These are phyloP conservation scores for Calonectria hongkongensis DNA, from an alignment of 2,329 filamentous ascomycete species.

Conservation along the genomic window DNA sequence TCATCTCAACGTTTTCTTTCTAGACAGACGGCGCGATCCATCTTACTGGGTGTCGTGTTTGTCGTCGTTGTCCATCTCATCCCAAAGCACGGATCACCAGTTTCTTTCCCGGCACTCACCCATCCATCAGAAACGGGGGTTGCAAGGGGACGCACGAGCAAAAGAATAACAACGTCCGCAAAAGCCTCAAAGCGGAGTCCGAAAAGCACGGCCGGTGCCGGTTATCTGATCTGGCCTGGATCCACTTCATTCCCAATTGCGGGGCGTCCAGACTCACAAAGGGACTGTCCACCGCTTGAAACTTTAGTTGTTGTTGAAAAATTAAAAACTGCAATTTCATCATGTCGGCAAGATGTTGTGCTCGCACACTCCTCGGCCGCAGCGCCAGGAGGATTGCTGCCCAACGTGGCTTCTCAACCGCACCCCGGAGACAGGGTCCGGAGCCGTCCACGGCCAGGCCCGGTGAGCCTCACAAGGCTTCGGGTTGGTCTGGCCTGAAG, in stretches of 20 bases:
- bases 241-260: conserved; percentile 35
- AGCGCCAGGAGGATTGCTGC: conserved; percentile 37
- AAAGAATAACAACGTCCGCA: conserved; percentile 33
- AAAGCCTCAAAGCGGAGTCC: conserved; percentile 42
- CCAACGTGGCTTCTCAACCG: conserved; percentile 43
- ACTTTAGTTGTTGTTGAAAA: conserved; percentile 22
- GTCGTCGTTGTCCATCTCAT: not conserved
- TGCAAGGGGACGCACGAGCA: conserved; percentile 30
- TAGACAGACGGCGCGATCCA: not conserved
- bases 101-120: conserved; percentile 14
- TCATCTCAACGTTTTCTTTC: not conserved
- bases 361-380: conserved; percentile 47
- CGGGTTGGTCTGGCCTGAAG: conserved; percentile 56
- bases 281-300: conserved; percentile 18
- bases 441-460: conserved; percentile 34
- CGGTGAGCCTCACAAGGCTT: conserved; percentile 32
- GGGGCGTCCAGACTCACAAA: conserved; percentile 36
- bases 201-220: conserved; percentile 22
- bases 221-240: conserved; percentile 40
- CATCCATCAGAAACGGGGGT: conserved; percentile 7
- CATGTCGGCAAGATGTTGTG: conserved; percentile 45
- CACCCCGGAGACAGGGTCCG: conserved; percentile 36
- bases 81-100: conserved; percentile 31
- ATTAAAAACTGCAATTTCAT: conserved; percentile 26
- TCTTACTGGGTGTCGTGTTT: not conserved